phyloP scores from a whole-genome alignment of 177 flowering plant genomes.

The Tripterygium wilfordii region DNA sequence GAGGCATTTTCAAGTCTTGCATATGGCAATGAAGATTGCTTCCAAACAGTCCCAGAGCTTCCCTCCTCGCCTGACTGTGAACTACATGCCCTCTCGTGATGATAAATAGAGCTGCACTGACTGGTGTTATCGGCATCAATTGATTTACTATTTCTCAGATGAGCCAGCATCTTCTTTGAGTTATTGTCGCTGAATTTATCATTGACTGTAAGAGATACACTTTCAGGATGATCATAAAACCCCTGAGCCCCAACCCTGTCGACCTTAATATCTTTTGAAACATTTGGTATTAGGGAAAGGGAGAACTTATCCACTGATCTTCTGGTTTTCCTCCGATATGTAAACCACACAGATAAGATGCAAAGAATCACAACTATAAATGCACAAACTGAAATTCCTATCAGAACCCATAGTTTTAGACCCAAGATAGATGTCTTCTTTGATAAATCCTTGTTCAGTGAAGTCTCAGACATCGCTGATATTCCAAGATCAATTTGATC shows the following conservation, averaged over 20 bases:
- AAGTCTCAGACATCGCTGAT: constrained; percentile 33
- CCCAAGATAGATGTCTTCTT: constrained; percentile 45
- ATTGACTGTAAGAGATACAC: constrained; percentile 21
- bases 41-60: constrained; percentile 42
- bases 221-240: constrained; percentile 36
- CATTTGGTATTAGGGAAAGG: constrained; percentile 48
- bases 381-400: constrained; percentile 53
- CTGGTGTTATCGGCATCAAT: constrained; percentile 60
- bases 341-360: constrained; percentile 48
- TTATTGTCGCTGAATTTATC: constrained; percentile 36
- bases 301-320: constrained; percentile 33
- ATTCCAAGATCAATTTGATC: neutral
- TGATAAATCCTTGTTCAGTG: constrained; percentile 37
- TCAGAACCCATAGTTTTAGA: constrained; percentile 60
- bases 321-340: constrained; percentile 47
- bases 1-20: constrained; percentile 53
- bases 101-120: constrained; percentile 60
- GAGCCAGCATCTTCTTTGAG: constrained; percentile 50
- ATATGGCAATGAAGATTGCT: constrained; percentile 34
- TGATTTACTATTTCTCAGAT: constrained; percentile 50
- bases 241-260: constrained; percentile 52
- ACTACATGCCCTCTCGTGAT: constrained; percentile 49
- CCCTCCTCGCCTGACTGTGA: constrained; percentile 75
- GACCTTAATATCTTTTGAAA: constrained; percentile 63
- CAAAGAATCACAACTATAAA: constrained; percentile 51